A percentile compares a stretch with the other conserved stretches of the same genome.
These are phyloP conservation scores for Suhomyces emberorum DNA, from an alignment of 805 yeast species.

Conservation along the genomic window DNA sequence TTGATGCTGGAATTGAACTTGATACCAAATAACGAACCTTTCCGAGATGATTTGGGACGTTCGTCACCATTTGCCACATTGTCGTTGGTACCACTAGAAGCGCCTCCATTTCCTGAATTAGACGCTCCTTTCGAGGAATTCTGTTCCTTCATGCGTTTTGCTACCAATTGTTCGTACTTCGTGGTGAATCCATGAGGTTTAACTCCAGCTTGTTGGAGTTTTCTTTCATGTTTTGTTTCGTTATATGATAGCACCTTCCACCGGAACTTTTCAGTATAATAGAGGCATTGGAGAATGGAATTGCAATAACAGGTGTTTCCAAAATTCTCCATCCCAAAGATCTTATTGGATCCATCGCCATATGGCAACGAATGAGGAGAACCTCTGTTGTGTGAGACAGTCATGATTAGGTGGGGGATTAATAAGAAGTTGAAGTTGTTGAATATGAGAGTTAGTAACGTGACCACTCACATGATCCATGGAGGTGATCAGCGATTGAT, in stretches of 20 bases:
- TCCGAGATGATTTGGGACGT: slow-evolving; percentile 24
- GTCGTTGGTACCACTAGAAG: neutral
- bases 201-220: slow-evolving; percentile 27
- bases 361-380: slow-evolving; percentile 4
- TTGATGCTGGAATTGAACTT: slow-evolving; percentile 32
- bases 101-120: neutral
- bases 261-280: slow-evolving; percentile 69
- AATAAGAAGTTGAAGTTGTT: neutral
- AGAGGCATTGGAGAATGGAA: slow-evolving; percentile 85
- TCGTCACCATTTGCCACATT: slow-evolving; percentile 11
- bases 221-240: slow-evolving; percentile 28
- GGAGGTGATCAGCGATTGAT: no score
- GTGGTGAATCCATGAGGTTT: slow-evolving; percentile 34
- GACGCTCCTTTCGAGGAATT: slow-evolving; percentile 1
- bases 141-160: slow-evolving; percentile 33
- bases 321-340: slow-evolving; percentile 79
- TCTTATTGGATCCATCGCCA: slow-evolving; percentile 68
- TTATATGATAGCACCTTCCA: slow-evolving; percentile 39
- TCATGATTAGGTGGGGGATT: neutral
- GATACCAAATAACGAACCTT: slow-evolving; percentile 39
- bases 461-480: no score
- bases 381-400: neutral
- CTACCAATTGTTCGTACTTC: slow-evolving; percentile 39
- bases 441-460: neutral
- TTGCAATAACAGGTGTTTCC: slow-evolving; percentile 95